A percentile compares a stretch with the other conserved stretches of the same genome.
Evolutionary conservation across 163 green algal species (phyloP).

Genomic region (Chlorella variabilis): DNA sequence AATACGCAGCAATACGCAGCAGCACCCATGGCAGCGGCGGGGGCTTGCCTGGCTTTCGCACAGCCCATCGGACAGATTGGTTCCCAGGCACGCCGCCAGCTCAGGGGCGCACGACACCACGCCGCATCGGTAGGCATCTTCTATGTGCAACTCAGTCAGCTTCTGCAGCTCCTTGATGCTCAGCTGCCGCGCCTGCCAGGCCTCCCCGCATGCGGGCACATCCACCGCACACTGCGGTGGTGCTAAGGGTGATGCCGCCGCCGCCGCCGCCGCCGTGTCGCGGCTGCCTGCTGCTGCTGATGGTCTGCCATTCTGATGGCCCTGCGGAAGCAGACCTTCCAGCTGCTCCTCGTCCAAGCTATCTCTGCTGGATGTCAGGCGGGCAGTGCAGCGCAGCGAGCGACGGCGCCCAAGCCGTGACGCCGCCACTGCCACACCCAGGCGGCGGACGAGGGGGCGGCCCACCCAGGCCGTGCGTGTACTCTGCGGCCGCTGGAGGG

Average conservation of each 20-base stretch:
- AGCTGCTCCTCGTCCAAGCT: conserved; percentile 29
- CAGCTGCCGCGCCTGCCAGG: not conserved
- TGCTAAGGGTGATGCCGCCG: too few relatives aligned
- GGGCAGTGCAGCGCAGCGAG: conserved; percentile 8
- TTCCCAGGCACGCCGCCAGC: conserved; percentile 28
- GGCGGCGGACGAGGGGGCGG: too few relatives aligned
- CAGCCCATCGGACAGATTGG: conserved; percentile 9
- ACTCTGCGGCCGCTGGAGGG: too few relatives aligned
- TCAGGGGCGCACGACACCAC: conserved; percentile 9
- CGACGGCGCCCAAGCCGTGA: too few relatives aligned
- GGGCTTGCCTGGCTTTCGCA: not conserved
- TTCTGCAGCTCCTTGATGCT: conserved; percentile 11
- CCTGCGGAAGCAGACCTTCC: not conserved
- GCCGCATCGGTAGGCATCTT: conserved; percentile 5
- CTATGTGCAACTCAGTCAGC: conserved; percentile 18
- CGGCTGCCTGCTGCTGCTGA: too few relatives aligned
- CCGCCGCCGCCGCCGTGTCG: too few relatives aligned
- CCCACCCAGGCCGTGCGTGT: too few relatives aligned
- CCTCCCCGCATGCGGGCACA: not conserved
- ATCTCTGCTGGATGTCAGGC: conserved; percentile 20
- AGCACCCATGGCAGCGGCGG: not conserved
- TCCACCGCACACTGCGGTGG: too few relatives aligned
- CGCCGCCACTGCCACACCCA: too few relatives aligned
- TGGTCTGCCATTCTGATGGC: not conserved
- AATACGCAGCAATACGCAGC: not conserved